Conservation (phyloP, 257 asterid species). For the Galeopsis tetrahit region DNA sequence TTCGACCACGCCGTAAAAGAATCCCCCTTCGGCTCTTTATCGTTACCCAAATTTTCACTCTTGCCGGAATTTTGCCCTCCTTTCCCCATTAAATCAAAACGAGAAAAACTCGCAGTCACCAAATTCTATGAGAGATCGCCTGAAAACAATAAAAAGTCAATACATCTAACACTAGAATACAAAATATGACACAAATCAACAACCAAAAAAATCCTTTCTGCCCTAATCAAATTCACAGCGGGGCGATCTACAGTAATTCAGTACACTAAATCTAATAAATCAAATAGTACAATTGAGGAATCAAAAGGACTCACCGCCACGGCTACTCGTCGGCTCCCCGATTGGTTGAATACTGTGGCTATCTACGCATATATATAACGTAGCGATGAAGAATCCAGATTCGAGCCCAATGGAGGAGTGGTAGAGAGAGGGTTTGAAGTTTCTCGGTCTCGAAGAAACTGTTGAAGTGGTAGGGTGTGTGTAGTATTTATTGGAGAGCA, state of each 20-base stretch:
- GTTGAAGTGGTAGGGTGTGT: slow-evolving; percentile 17
- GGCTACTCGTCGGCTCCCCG: slow-evolving; percentile 32
- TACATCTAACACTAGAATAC: slow-evolving; percentile 21
- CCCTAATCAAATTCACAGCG: slow-evolving; percentile 10
- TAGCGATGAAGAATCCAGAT: neutral
- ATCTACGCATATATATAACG: slow-evolving; percentile 7
- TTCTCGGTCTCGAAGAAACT: slow-evolving; percentile 28
- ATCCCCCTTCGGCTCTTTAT: slow-evolving; percentile 41
- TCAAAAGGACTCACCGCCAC: slow-evolving; percentile 34
- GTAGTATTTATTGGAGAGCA: slow-evolving; percentile 22
- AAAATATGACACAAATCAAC: slow-evolving; percentile 14
- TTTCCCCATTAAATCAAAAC: slow-evolving; percentile 71
- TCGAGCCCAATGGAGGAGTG: slow-evolving; percentile 19
- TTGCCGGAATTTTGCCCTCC: slow-evolving; percentile 76
- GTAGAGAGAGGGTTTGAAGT: slow-evolving; percentile 27
- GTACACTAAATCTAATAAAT: slow-evolving; percentile 12
- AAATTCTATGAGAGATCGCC: slow-evolving; percentile 38
- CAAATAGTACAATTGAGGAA: neutral
- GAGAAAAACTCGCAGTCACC: slow-evolving; percentile 33
- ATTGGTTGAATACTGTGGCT: slow-evolving; percentile 27
- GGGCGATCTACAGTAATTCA: slow-evolving; percentile 34
- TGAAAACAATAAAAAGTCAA: slow-evolving; percentile 6
- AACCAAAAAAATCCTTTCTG: neutral
- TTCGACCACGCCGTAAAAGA: slow-evolving; percentile 71
- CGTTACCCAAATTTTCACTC: slow-evolving; percentile 44